Base-by-base conservation (phyloP, 2,329 filamentous ascomycete genomes). In the Triangularia verruculosa region DNA sequence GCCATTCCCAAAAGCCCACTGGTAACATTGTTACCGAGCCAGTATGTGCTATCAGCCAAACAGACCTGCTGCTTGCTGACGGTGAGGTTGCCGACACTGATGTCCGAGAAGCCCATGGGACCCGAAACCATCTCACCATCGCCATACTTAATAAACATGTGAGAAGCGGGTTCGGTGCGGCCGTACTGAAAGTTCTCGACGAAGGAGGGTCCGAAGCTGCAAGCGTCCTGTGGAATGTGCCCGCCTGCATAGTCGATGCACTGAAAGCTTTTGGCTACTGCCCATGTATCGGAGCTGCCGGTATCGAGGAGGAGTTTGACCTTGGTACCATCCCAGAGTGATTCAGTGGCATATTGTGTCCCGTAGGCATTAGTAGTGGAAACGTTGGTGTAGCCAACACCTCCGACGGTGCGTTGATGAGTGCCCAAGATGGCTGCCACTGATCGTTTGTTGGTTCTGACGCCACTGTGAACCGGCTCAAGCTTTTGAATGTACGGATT, bases 251-350 rank as follows among this genome's bases (percentile, higher is more conserved):
- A 70, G 62, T 78, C 76, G 34, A 77, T 70, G 66, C 82, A 84
- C 52, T 71, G 69, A 65, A 82, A 82, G 28, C 75, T 74, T 1
- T 69, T 70, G 11, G 74, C 73, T 32, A 77, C 76, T 1, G 78
- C 76, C 82, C 82, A 84, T 0, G 82, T 84, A 65, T 85, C 82
- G 22, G 81, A 78, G 69, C 80, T 83, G 24, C 80, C 82, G 0
- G 81, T 83, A 67, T 84, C 81, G 55, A 85, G 74, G 12, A 82
- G 69, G 27, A 84, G 61, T 6, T 61, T 61, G 61, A 72, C 63
- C 1, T 66, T 65, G 8, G 63, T 59, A 11, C 69, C 70, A 53
- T 72, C 68, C 66, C 75, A 74, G 28, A 62, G 22, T 0, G 70
- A 70, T 12, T 71, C 63, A 4, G 73, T 69, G 12, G 72, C 69